Conservation (phyloP, 495 filamentous ascomycete genomes). For the Trichoderma parareesei region DNA sequence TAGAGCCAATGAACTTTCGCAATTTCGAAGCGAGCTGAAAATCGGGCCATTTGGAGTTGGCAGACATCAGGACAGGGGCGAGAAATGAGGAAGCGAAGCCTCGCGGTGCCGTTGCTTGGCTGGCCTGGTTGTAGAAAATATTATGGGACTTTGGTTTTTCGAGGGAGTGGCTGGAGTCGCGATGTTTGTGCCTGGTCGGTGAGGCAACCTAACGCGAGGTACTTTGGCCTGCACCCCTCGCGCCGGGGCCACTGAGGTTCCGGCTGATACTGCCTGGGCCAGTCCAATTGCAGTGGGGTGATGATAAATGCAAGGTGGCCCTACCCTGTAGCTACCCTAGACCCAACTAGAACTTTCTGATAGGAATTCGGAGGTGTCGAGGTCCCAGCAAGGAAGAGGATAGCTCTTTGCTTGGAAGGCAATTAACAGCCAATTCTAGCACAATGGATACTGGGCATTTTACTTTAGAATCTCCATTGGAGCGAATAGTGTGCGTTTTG, state of each 20-base stretch:
- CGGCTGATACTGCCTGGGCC: not conserved
- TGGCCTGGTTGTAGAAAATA: not conserved
- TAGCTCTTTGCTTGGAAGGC: not conserved
- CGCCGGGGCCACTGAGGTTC: not conserved
- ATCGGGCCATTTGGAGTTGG: constrained; percentile 8
- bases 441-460: too few relatives aligned
- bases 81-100: not conserved
- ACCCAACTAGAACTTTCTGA: not conserved
- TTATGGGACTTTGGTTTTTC: constrained; percentile 3
- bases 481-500: too few relatives aligned
- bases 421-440: not conserved
- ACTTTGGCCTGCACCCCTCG: not conserved
- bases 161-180: not conserved
- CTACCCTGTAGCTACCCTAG: not conserved
- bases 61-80: not conserved
- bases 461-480: too few relatives aligned
- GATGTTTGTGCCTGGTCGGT: constrained; percentile 7
- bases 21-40: constrained; percentile 1
- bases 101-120: not conserved
- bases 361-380: too few relatives aligned
- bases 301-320: not conserved
- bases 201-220: not conserved
- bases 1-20: constrained; percentile 1
- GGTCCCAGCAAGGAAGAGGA: too few relatives aligned
- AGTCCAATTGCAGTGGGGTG: not conserved